These are phyloP conservation scores for Pilatotrama ljubarskyi DNA, from an alignment of 768 basidiomycete genomes.

Conservation along the genomic window DNA sequence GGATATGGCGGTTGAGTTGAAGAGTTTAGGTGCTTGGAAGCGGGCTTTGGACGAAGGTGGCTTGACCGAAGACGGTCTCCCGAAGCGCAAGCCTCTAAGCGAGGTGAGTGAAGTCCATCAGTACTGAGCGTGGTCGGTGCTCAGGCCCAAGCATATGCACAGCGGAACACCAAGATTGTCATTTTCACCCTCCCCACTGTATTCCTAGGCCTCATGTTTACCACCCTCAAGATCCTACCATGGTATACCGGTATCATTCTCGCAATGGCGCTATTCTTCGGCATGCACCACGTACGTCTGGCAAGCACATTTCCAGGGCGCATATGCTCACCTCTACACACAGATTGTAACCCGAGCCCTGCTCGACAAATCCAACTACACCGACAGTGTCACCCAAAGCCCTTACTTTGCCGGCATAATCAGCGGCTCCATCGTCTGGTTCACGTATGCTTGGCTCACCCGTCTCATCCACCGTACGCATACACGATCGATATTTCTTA, in stretches of 20 bases:
- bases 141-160: not conserved
- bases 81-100: slow-evolving; percentile 64
- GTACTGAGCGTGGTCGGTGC: not conserved
- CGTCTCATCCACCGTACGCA: slow-evolving; percentile 69
- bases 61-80: slow-evolving; percentile 71
- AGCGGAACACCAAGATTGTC: slow-evolving; percentile 81
- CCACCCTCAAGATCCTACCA: slow-evolving; percentile 77
- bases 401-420: slow-evolving; percentile 96
- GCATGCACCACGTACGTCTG: slow-evolving; percentile 84
- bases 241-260: slow-evolving; percentile 89
- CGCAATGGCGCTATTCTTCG: slow-evolving; percentile 84
- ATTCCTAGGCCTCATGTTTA: slow-evolving; percentile 82
- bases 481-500: not conserved
- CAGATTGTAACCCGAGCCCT: slow-evolving; percentile 85
- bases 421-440: slow-evolving; percentile 81
- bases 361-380: slow-evolving; percentile 78
- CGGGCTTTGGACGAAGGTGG: slow-evolving; percentile 88
- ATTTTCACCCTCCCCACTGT: slow-evolving; percentile 79
- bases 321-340: slow-evolving; percentile 21
- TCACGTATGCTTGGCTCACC: slow-evolving; percentile 78
- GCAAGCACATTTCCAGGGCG: not conserved
- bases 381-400: slow-evolving; percentile 79
- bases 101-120: slow-evolving; percentile 49
- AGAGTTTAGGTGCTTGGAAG: slow-evolving; percentile 88
- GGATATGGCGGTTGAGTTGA: slow-evolving; percentile 94